These are phyloP conservation scores for Ocimum tenuiflorum DNA, from an alignment of 257 asterid species.

Conservation along the genomic window DNA sequence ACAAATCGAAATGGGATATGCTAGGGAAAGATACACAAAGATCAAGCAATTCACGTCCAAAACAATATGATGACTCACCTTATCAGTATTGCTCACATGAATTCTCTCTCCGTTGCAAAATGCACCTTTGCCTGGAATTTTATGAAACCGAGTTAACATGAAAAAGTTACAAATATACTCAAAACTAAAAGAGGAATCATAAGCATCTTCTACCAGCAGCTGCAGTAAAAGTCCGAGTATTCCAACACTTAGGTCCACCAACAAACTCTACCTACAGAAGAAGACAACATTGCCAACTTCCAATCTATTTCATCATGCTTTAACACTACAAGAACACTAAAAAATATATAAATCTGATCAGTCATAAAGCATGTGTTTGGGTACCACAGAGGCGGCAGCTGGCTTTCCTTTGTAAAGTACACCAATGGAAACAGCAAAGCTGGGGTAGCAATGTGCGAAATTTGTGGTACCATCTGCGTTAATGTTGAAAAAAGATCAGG, in stretches of 20 bases:
- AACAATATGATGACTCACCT: constrained; percentile 38
- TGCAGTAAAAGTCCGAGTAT: constrained; percentile 93
- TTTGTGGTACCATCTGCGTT: constrained; percentile 90
- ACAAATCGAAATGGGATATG: no score
- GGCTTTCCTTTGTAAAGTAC: constrained; percentile 90
- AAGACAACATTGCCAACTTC: constrained; percentile 17
- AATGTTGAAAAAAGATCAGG: not conserved
- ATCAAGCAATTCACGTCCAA: no score
- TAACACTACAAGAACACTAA: no score
- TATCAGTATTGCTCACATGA: constrained; percentile 71
- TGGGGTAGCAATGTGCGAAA: constrained; percentile 94
- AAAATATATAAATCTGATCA: not conserved
- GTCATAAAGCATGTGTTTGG: not conserved
- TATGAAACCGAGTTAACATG: not conserved
- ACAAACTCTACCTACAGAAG: constrained; percentile 80
- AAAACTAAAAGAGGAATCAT: not conserved
- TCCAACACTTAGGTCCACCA: constrained; percentile 98
- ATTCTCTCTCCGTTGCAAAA: constrained; percentile 83
- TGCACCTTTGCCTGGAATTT: constrained; percentile 75
- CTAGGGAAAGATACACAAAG: no score
- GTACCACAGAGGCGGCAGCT: constrained; percentile 92
- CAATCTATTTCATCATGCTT: not conserved
- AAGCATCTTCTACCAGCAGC: constrained; percentile 60
- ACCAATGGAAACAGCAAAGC: constrained; percentile 93
- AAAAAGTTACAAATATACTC: not conserved